Evolutionary conservation across 2,329 filamentous ascomycete genomes (phyloP), one percentile per base, ranked within the genome.

Genomic region (Trichoderma lentiforme): DNA sequence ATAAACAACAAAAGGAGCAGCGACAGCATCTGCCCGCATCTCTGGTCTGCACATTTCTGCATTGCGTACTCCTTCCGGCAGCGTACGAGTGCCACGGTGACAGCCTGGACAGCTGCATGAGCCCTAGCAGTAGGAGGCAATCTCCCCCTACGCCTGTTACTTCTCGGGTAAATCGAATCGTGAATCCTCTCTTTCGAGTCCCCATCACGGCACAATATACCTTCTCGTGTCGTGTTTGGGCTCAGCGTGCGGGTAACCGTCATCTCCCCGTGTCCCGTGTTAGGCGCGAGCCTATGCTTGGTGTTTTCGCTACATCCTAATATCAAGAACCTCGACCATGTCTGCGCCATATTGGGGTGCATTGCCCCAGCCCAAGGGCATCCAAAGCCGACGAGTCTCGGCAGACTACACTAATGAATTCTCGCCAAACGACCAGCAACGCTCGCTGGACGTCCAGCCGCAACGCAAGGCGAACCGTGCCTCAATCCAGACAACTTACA

Each of bases 281-380:
- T 47, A 18, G 65, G 53, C 65, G 26, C 18, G 28, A 47, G 34
- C 65, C 65, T 21, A 43, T 58, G 14, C 34, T 68, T 32, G 51
- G 34, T 60, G 34, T 3, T n/a, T 53, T 69, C 36, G n/a, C n/a
- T n/a, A 15, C 24, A 28, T 26, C 30, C 56, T 58, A 51, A 43
- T 61, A 18, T 51, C 36, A 15, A 34, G n/a, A 60, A 32, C 15
- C 67, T 47, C 43, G 34, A 77, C 78, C 79, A 87, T 86, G 84
- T 81, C 85, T 70, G 67, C 67, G 43, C 85, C 86, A 51, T 90
- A 89, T 82, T 89, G 88, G 88, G 87, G 87, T 79, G 81, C 88
- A 77, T 82, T 90, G 74, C 87, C 88, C 73, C 80, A 83, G 73
- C 81, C 86, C 66, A 86, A 84, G 75, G 77, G 83, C 75, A 74